Evolutionary conservation across 768 basidiomycete species (phyloP).

Genomic region (Russula sp.): DNA sequence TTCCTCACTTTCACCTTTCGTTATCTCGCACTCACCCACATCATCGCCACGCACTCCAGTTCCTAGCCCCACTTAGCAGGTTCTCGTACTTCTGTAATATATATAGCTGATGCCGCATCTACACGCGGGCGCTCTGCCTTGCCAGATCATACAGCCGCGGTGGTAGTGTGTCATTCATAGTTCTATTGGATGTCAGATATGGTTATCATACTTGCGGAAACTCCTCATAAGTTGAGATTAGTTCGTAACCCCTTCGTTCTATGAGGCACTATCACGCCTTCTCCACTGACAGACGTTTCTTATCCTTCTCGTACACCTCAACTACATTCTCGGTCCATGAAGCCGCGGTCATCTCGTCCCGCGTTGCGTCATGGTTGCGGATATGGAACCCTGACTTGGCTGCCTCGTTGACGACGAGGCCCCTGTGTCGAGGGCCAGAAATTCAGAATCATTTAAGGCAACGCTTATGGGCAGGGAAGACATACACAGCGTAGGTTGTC

Average conservation of each 20-base stretch:
- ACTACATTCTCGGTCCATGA: background rate
- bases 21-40: no score
- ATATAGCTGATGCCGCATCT: no score
- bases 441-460: background rate
- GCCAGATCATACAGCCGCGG: no score
- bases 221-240: background rate
- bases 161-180: no score
- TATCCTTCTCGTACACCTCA: background rate
- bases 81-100: no score
- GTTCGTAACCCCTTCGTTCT: background rate
- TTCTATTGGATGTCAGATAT: no score
- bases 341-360: conserved; percentile 21
- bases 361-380: conserved; percentile 41
- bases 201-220: background rate
- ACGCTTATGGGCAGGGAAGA: conserved; percentile 1
- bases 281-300: background rate
- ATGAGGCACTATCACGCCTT: background rate
- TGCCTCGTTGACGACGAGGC: conserved; percentile 48
- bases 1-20: no score
- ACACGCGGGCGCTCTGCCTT: no score
- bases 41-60: no score
- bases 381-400: conserved; percentile 45
- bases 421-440: conserved; percentile 31
- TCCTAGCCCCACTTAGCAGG: no score
- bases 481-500: conserved; percentile 52